A percentile compares a stretch with the other conserved stretches of the same genome.
Evolutionary conservation across 2,329 filamentous ascomycete genomes (phyloP).

Genomic region (Cordyceps farinosa): DNA sequence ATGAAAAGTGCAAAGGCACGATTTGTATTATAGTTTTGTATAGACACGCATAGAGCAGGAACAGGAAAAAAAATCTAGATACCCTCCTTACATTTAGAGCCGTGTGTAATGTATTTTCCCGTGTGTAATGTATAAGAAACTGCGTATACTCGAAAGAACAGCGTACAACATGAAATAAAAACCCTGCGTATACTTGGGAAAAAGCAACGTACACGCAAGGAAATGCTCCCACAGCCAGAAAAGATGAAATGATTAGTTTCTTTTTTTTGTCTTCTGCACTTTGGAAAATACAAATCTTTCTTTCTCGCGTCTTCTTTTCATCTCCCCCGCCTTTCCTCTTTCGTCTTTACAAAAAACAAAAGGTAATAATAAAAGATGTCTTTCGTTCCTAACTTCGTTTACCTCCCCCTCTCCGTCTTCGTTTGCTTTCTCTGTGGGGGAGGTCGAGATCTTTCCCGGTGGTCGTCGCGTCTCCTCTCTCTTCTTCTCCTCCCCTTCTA

Average conservation of each 20-base stretch:
- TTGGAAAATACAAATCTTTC: not conserved
- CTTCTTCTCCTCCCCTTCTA: not conserved
- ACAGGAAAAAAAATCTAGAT: conserved; percentile 1
- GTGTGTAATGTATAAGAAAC: too few relatives aligned
- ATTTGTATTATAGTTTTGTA: not conserved
- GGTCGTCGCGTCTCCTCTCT: not conserved
- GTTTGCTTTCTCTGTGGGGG: not conserved
- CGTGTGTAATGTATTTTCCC: too few relatives aligned
- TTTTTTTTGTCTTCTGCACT: not conserved
- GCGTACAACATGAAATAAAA: not conserved
- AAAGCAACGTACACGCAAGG: too few relatives aligned
- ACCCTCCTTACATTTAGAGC: not conserved
- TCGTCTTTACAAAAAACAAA: not conserved
- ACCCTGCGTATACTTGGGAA: not conserved
- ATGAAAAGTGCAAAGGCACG: not conserved
- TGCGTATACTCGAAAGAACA: too few relatives aligned
- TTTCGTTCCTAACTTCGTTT: not conserved
- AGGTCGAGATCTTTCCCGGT: conserved; percentile 9
- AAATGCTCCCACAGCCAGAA: not conserved
- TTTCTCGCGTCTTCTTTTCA: not conserved
- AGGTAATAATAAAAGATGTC: conserved; percentile 2
- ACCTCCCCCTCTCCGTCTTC: not conserved
- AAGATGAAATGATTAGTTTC: not conserved
- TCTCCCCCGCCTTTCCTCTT: not conserved
- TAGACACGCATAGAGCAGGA: not conserved